Base-by-base conservation (phyloP, 768 basidiomycete species). In the Mycena maculata region DNA sequence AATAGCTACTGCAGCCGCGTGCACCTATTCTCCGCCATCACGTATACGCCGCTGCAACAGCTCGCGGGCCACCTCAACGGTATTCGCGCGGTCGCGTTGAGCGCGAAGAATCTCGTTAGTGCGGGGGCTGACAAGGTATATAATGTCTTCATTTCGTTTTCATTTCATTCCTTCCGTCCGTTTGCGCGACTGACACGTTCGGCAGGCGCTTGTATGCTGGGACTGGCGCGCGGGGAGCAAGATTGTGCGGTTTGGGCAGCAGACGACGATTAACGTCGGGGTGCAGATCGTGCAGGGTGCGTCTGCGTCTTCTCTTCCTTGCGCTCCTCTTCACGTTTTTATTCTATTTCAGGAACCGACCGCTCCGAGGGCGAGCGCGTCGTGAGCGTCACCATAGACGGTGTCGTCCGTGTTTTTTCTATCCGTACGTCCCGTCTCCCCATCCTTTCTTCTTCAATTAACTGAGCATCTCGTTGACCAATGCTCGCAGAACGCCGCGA, bases 381-480 rank as follows among this genome's bases (percentile, higher is more conserved):
- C 23, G 91, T 96, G n/a, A 86, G 94, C 63, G 92, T 96, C 30
- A 96, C 95, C 2, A 94, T 97, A 70, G 95, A 97, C 77, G 95
- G 94, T 2, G 90, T 95, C 42, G 94, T 96, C 22, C 81, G 95
- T 49, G 93, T 94, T 22, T 96, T 96, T 78, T 95, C 93, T 1
- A 97, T 97, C 72, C 88, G 93, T 93, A 76, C 83, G 91, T 82
- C 4, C 76, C 83, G 90, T 81, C 8, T 27, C 50, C 42, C 31
- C 0, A 15, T 33, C 23, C 64, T 52, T 22, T 9, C 42, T 45
- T 18, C 27, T 22, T 33, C 47, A 63, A 25, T 42, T 57, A 23
- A 31, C 28, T 59, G 48, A 25, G n/a, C n/a, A n/a, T n/a, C n/a
- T n/a, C n/a, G n/a, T 25, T 50, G 39, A 60, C 15, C 4, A 33